Conservation (phyloP, 2,329 filamentous ascomycete genomes). For the Pseudogymnoascus pannorum region DNA sequence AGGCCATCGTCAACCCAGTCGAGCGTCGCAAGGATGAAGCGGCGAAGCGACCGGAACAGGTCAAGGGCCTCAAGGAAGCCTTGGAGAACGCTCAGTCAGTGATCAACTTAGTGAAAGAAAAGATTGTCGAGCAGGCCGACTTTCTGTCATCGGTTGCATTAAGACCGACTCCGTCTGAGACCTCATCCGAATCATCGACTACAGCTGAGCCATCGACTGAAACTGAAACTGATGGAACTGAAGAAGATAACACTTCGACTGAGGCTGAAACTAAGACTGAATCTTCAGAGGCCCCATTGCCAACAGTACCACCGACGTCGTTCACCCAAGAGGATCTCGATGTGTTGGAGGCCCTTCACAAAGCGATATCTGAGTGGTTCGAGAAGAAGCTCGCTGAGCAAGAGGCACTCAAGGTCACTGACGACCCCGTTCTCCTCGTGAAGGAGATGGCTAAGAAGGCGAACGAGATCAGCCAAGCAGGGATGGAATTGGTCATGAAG, state of each 20-base stretch:
- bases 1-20: conserved; percentile 70
- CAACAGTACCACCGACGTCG: conserved; percentile 53
- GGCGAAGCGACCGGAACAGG: conserved; percentile 59
- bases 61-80: conserved; percentile 61
- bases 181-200: conserved; percentile 37
- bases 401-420: conserved; percentile 58
- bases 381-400: conserved; percentile 64
- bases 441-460: conserved; percentile 65
- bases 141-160: conserved; percentile 19
- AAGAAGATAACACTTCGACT: conserved; percentile 58
- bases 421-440: conserved; percentile 66
- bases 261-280: conserved; percentile 25
- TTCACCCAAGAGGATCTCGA: conserved; percentile 69
- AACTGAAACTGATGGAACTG: conserved; percentile 47
- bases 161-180: conserved; percentile 38
- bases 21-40: conserved; percentile 68
- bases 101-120: conserved; percentile 59
- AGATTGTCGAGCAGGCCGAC: conserved; percentile 47
- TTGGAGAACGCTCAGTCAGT: conserved; percentile 66
- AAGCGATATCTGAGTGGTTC: conserved; percentile 65
- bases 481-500: conserved; percentile 64
- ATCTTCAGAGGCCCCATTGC: conserved; percentile 28
- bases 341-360: conserved; percentile 54
- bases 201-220: conserved; percentile 34
- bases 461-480: conserved; percentile 63